Evolutionary conservation across 306 rosid genomes (phyloP).

Genomic region (Vicia villosa): DNA sequence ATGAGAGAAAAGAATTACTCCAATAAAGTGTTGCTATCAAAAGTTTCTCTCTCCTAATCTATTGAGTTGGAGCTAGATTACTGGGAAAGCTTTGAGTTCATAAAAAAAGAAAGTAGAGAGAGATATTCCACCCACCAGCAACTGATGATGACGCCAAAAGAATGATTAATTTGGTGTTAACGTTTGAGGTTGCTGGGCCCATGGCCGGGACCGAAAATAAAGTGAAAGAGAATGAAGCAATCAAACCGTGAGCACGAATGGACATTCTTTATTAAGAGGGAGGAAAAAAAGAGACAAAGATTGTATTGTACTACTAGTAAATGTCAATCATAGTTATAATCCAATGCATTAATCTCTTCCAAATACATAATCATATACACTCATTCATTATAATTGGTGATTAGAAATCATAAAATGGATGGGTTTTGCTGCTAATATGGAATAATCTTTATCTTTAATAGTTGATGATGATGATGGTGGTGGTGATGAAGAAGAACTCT

Average conservation of each 20-base stretch:
- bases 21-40: constrained; percentile 43
- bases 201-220: constrained; percentile 33
- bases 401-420: too few species aligned
- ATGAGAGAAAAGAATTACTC: neutral
- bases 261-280: constrained; percentile 9
- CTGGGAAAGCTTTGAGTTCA: constrained; percentile 66
- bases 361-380: neutral
- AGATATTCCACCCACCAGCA: constrained; percentile 65
- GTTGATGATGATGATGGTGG: too few species aligned
- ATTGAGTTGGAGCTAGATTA: constrained; percentile 75
- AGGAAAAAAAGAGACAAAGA: constrained; percentile 2
- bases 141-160: constrained; percentile 63
- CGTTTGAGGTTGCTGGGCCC: constrained; percentile 34
- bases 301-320: constrained; percentile 5
- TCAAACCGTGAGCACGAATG: constrained; percentile 47
- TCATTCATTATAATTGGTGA: too few species aligned
- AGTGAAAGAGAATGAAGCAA: neutral
- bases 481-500: too few species aligned
- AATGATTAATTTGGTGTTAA: constrained; percentile 37
- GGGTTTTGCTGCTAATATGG: too few species aligned
- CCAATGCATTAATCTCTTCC: neutral
- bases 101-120: constrained; percentile 48
- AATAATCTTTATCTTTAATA: too few species aligned
- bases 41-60: constrained; percentile 61
- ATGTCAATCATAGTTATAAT: neutral